phyloP scores from a whole-genome alignment of 208 protist species.

The Leishmania aethiopica region DNA sequence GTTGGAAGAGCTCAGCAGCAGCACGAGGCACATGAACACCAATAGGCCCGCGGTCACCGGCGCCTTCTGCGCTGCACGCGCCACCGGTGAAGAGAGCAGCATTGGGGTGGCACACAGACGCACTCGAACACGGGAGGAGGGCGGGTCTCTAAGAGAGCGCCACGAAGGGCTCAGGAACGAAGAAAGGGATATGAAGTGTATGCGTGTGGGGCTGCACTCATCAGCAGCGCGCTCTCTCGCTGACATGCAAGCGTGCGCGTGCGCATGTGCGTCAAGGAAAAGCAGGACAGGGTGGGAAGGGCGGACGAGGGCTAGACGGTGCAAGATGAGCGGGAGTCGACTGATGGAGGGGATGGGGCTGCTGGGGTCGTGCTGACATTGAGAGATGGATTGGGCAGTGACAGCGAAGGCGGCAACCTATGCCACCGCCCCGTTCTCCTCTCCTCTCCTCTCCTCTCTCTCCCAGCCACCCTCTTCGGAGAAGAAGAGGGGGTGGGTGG shows the following conservation, averaged over 20 bases:
- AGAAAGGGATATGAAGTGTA: background rate
- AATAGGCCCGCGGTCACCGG: slow-evolving; percentile 9
- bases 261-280: background rate
- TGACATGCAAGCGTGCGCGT: background rate
- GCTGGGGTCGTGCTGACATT: background rate
- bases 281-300: background rate
- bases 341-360: background rate
- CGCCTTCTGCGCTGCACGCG: slow-evolving; percentile 5
- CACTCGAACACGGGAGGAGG: background rate
- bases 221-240: background rate
- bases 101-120: background rate
- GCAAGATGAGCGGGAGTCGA: background rate
- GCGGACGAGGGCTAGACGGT: background rate
- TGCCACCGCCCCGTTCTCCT: background rate
- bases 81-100: background rate
- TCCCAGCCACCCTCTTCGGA: background rate
- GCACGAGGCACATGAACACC: background rate
- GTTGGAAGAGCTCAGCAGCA: background rate
- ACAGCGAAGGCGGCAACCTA: background rate
- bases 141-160: background rate
- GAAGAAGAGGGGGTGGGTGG: background rate
- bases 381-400: background rate
- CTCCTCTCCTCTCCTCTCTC: background rate
- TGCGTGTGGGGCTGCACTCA: background rate
- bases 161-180: background rate